phyloP scores from a whole-genome alignment of 352 stramenopile species.

The Globisporangium iwayamae region DNA sequence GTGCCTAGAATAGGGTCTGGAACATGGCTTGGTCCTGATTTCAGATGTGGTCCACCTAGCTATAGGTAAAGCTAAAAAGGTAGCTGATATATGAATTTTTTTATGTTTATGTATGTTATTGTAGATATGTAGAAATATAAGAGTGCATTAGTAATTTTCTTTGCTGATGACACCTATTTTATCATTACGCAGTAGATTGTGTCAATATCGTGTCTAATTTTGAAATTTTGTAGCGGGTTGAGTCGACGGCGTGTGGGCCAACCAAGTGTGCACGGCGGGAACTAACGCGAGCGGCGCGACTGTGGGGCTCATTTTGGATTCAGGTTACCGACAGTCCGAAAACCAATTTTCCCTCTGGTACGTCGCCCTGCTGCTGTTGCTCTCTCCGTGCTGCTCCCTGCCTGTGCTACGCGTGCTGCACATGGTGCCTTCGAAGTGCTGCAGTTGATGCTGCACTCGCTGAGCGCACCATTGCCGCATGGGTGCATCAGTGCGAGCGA shows the following conservation, averaged over 20 bases:
- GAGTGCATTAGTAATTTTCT: too few species aligned
- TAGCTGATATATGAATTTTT: too few species aligned
- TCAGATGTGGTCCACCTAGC: not conserved
- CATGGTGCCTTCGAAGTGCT: not conserved
- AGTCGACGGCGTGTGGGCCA: conserved; percentile 1
- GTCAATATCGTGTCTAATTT: not conserved
- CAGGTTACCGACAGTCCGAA: conserved; percentile 89
- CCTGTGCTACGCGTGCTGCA: not conserved
- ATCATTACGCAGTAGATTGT: too few species aligned
- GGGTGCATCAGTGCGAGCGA: not conserved
- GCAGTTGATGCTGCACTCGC: not conserved
- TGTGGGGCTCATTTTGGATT: conserved; percentile 65
- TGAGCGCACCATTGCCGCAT: not conserved
- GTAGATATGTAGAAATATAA: not conserved
- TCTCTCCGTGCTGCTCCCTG: conserved; percentile 11
- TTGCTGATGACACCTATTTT: too few species aligned
- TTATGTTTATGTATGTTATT: not conserved
- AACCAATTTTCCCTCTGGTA: conserved; percentile 60
- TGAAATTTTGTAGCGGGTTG: not conserved
- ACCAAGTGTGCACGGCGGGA: not conserved
- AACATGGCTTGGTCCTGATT: not conserved
- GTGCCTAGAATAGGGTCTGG: not conserved
- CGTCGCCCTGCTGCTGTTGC: conserved; percentile 15
- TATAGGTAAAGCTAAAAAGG: not conserved
- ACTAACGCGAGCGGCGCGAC: conserved; percentile 17